A percentile compares a stretch with the other conserved stretches of the same genome.
Conservation (phyloP, 768 basidiomycete species). For the Tricholoma hemisulphureum region DNA sequence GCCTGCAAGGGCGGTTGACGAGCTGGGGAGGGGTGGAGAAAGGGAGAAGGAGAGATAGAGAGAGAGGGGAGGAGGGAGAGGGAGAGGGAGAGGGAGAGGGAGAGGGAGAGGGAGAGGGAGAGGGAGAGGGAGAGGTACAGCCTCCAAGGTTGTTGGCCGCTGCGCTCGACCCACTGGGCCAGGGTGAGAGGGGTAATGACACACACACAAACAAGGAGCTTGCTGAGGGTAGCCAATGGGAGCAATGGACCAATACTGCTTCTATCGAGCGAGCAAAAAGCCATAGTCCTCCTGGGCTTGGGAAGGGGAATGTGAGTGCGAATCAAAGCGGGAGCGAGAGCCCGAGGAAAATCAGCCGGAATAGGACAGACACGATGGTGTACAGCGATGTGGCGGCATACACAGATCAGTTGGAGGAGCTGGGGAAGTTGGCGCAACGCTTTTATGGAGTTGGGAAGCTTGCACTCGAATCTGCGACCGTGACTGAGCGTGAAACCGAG, state of each 20-base stretch:
- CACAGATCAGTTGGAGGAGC: constrained; percentile 31
- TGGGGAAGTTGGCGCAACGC: constrained; percentile 14
- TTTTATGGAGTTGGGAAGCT: too few relatives aligned
- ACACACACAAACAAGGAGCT: not conserved
- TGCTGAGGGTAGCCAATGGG: not conserved
- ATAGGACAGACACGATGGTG: too few relatives aligned
- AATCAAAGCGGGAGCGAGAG: too few relatives aligned
- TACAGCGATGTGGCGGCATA: too few relatives aligned
- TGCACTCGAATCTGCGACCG: not conserved
- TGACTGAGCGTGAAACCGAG: too few relatives aligned
- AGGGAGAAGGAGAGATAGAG: too few relatives aligned
- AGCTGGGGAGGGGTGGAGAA: constrained; percentile 9
- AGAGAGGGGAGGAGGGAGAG: too few relatives aligned
- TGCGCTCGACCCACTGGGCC: constrained; percentile 30
- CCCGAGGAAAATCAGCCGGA: too few relatives aligned
- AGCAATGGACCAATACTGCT: not conserved
- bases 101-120: constrained; percentile 13
- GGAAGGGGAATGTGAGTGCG: too few relatives aligned
- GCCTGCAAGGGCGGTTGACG: constrained; percentile 20
- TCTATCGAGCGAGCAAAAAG: constrained; percentile 13
- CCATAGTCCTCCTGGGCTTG: too few relatives aligned
- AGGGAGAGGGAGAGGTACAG: constrained; percentile 25
- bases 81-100: constrained; percentile 11
- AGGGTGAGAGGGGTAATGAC: not conserved
- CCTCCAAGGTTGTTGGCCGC: constrained; percentile 41